These are phyloP conservation scores for Periconia macrospinosa DNA, from an alignment of 2,329 filamentous ascomycete species.

Conservation along the genomic window DNA sequence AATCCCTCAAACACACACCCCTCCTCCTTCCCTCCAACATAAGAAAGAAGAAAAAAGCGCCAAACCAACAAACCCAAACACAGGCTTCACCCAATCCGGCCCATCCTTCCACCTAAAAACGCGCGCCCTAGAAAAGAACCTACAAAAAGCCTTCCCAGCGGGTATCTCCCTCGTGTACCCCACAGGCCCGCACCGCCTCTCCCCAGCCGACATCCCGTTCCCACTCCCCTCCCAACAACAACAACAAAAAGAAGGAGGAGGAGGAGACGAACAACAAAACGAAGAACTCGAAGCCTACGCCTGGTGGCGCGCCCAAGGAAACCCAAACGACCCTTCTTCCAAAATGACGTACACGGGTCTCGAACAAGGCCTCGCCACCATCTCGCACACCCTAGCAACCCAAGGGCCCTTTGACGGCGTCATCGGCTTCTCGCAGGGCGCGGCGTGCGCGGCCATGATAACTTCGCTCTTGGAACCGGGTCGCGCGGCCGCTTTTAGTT, in stretches of 20 bases:
- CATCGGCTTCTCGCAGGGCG: conserved; percentile 41
- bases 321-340: conserved; percentile 50
- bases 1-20: not conserved
- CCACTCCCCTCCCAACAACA: conserved; percentile 27
- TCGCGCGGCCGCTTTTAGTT: conserved; percentile 53
- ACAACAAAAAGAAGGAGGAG: too few relatives aligned
- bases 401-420: conserved; percentile 42
- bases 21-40: not conserved
- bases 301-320: conserved; percentile 76
- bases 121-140: conserved; percentile 78
- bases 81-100: conserved; percentile 84
- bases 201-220: conserved; percentile 57
- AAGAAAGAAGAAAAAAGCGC: not conserved
- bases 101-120: conserved; percentile 84
- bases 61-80: not conserved
- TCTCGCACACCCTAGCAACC: conserved; percentile 53
- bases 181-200: conserved; percentile 48
- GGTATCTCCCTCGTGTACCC: conserved; percentile 52
- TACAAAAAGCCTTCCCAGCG: conserved; percentile 70
- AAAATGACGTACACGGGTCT: conserved; percentile 66
- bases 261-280: conserved; percentile 41
- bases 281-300: conserved; percentile 71
- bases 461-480: conserved; percentile 69
- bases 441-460: conserved; percentile 69
- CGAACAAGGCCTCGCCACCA: conserved; percentile 64